Conservation (phyloP, 352 stramenopile species). For the Globisporangium barbulae region DNA sequence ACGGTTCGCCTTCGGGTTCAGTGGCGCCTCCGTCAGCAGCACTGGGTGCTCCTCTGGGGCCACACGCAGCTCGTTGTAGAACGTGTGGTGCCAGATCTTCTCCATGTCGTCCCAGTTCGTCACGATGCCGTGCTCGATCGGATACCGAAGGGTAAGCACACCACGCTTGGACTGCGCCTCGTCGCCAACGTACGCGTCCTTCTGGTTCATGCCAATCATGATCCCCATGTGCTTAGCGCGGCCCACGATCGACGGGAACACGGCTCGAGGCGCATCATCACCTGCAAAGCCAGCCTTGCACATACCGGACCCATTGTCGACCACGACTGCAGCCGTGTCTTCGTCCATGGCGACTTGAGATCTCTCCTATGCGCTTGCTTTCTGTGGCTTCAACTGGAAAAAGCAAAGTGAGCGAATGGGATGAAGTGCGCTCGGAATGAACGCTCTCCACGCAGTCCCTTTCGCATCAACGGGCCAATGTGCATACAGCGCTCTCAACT, state of each 20-base stretch:
- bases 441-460: not conserved
- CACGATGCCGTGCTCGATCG: slow-evolving; percentile 99
- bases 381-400: not conserved
- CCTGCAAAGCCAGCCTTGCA: slow-evolving; percentile 98
- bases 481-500: not conserved
- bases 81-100: slow-evolving; percentile 99
- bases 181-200: slow-evolving; percentile 93
- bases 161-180: slow-evolving; percentile 93
- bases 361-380: not conserved
- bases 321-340: slow-evolving; percentile 55
- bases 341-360: slow-evolving; percentile 40
- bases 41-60: slow-evolving; percentile 97
- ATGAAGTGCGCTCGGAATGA: not conserved
- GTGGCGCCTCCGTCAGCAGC: slow-evolving; percentile 90
- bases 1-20: slow-evolving; percentile 94
- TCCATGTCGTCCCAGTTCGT: slow-evolving; percentile 99
- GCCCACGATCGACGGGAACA: slow-evolving; percentile 97
- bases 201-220: slow-evolving; percentile 98
- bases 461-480: slow-evolving; percentile 1
- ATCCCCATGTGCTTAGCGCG: slow-evolving; percentile 95
- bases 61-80: slow-evolving; percentile 97
- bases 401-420: not conserved
- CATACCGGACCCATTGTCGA: slow-evolving; percentile 99
- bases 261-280: slow-evolving; percentile 95
- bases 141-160: slow-evolving; percentile 94